phyloP scores from a whole-genome alignment of 495 filamentous ascomycete species.

The Neurospora sp. region DNA sequence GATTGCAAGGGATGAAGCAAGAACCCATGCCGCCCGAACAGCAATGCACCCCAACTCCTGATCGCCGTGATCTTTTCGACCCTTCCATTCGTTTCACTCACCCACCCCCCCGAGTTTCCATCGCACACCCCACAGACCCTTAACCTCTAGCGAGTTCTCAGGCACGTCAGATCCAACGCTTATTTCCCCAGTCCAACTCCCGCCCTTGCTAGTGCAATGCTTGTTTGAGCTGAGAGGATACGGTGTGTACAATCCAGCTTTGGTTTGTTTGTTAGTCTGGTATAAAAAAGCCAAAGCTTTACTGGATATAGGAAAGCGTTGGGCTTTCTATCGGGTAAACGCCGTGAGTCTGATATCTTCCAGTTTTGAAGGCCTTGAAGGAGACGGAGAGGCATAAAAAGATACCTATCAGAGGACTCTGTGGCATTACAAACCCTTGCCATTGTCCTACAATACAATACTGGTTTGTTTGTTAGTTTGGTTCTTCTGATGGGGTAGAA shows the following conservation, averaged over 20 bases:
- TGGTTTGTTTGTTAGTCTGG: too few relatives aligned
- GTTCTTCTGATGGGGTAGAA: too few relatives aligned
- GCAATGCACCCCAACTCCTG: background rate
- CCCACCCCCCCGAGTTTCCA: background rate
- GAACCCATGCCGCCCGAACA: background rate
- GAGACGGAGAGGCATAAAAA: too few relatives aligned
- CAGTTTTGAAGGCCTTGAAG: too few relatives aligned
- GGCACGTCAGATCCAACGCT: background rate
- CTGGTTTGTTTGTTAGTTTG: too few relatives aligned
- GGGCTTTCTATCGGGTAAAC: too few relatives aligned
- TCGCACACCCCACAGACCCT: background rate
- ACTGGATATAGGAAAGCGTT: too few relatives aligned
- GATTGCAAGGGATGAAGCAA: background rate
- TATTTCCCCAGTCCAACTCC: background rate
- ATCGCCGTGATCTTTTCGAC: background rate
- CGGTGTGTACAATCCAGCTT: background rate
- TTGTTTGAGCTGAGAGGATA: background rate
- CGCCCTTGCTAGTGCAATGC: background rate
- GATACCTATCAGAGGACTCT: too few relatives aligned
- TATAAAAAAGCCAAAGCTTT: too few relatives aligned
- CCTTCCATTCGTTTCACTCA: background rate
- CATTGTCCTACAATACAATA: too few relatives aligned
- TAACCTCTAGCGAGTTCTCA: background rate
- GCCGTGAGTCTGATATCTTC: too few relatives aligned
- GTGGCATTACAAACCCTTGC: too few relatives aligned